Evolutionary conservation across 148 eudicot species (phyloP).

Genomic region (Fagopyrum tataricum): DNA sequence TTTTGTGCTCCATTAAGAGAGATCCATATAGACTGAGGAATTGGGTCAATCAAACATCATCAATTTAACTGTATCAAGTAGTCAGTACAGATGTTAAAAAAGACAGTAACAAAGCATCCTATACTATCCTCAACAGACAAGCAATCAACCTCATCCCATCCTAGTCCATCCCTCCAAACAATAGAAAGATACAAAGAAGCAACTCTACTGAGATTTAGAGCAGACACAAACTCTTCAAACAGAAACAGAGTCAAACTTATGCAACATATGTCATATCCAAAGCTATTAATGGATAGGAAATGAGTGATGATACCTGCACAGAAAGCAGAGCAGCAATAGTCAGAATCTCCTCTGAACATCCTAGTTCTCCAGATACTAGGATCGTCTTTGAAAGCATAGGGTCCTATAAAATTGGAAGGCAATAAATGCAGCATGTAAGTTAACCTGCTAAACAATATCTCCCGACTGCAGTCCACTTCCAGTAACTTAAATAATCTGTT

Average conservation of each 20-base stretch:
- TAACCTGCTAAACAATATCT: not conserved
- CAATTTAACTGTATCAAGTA: not conserved
- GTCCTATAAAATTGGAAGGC: slow-evolving; percentile 40
- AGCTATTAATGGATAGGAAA: not conserved
- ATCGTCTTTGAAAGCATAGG: slow-evolving; percentile 93
- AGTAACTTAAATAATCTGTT: not conserved
- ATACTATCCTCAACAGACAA: not conserved
- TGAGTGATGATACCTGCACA: slow-evolving; percentile 48
- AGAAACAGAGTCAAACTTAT: not conserved
- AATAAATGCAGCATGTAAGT: not conserved
- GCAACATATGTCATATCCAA: not conserved
- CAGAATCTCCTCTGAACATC: slow-evolving; percentile 90
- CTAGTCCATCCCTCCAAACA: not conserved
- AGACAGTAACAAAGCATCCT: not conserved
- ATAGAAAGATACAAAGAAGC: not conserved
- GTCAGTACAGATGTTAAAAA: slow-evolving; percentile 7
- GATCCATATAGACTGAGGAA: slow-evolving; percentile 85
- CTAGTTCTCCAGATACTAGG: slow-evolving; percentile 66
- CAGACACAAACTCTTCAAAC: not conserved
- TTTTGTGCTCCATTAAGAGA: slow-evolving; percentile 67
- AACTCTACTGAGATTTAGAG: not conserved
- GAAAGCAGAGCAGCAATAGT: slow-evolving; percentile 89
- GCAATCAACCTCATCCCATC: not conserved
- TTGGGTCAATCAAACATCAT: not conserved
- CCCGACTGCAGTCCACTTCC: not conserved